A percentile compares a stretch with the other conserved stretches of the same genome.
Evolutionary conservation across 371 early-diverging fungal species (phyloP).

Genomic region (Syncephalastrum monosporum): DNA sequence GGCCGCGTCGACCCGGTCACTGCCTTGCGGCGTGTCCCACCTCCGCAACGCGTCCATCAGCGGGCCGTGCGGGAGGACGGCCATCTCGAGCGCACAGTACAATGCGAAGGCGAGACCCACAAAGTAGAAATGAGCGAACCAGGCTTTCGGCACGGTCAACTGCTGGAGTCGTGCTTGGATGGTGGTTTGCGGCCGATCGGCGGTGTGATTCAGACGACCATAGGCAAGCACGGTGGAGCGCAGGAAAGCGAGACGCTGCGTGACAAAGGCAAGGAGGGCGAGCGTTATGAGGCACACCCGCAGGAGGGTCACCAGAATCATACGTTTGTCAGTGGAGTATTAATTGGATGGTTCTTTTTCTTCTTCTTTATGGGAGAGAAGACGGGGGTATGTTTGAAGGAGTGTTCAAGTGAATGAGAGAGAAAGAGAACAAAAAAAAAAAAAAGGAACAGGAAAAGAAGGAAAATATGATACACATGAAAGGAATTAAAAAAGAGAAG

Average conservation of each 20-base stretch:
- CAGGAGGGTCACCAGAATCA: slow-evolving; percentile 19
- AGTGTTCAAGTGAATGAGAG: too few relatives aligned
- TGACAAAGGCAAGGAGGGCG: slow-evolving; percentile 18
- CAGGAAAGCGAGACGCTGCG: slow-evolving; percentile 25
- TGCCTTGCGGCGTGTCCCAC: slow-evolving; percentile 22
- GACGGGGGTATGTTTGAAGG: too few relatives aligned
- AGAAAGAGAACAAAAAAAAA: background rate
- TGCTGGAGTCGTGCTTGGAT: slow-evolving; percentile 17
- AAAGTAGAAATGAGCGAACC: slow-evolving; percentile 72
- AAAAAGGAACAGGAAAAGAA: background rate
- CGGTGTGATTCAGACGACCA: slow-evolving; percentile 37
- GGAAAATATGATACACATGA: background rate
- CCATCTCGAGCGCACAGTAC: slow-evolving; percentile 22
- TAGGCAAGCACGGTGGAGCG: slow-evolving; percentile 42
- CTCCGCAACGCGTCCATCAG: slow-evolving; percentile 14
- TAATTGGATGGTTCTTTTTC: too few relatives aligned
- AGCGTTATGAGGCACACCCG: slow-evolving; percentile 25
- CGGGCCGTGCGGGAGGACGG: slow-evolving; percentile 5
- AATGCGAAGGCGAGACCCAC: slow-evolving; percentile 39
- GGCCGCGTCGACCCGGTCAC: slow-evolving; percentile 25
- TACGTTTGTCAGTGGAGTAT: background rate
- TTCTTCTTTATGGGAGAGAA: too few relatives aligned
- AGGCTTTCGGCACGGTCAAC: slow-evolving; percentile 60
- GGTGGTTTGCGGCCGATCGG: slow-evolving; percentile 23
- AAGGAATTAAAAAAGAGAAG: background rate